Percentiles rank a stretch among this genome's conserved stretches.
Conservation (phyloP, 2,329 filamentous ascomycete species). For the Elsinoe ampelina region DNA sequence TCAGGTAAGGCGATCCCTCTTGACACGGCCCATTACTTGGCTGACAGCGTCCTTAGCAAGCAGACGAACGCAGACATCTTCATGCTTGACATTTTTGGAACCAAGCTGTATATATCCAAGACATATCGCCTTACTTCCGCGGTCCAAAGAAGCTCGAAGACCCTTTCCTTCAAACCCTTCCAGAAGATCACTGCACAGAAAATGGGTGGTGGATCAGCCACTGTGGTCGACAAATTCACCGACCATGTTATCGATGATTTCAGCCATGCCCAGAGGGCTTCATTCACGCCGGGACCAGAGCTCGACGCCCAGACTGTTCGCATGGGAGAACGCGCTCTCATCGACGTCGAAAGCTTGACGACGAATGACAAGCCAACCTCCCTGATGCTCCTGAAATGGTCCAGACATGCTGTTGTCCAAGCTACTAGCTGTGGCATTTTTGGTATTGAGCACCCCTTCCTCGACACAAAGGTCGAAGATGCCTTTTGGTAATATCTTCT, state of each 20-base stretch:
- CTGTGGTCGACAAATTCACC: neutral
- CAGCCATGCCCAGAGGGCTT: neutral
- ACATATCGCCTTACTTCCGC: neutral
- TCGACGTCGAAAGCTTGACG: neutral
- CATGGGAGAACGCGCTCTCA: neutral
- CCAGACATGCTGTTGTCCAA: neutral
- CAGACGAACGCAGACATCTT: neutral
- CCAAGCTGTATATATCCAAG: neutral
- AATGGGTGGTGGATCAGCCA: neutral
- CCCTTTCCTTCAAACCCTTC: constrained; percentile 1
- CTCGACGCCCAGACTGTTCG: neutral
- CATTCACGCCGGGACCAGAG: neutral
- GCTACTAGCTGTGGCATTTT: neutral
- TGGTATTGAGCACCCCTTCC: neutral
- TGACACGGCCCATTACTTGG: too few relatives aligned
- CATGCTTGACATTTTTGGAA: constrained; percentile 1
- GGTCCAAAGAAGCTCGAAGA: constrained; percentile 1
- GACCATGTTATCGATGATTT: neutral
- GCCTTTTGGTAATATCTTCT: neutral
- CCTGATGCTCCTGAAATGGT: neutral
- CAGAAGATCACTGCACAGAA: neutral
- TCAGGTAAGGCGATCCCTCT: neutral
- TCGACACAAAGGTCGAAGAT: constrained; percentile 3
- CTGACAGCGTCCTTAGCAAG: neutral
- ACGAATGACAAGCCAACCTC: neutral